Evolutionary conservation across 352 stramenopile species (phyloP).

Genomic region (Aphanomyces euteiches): DNA sequence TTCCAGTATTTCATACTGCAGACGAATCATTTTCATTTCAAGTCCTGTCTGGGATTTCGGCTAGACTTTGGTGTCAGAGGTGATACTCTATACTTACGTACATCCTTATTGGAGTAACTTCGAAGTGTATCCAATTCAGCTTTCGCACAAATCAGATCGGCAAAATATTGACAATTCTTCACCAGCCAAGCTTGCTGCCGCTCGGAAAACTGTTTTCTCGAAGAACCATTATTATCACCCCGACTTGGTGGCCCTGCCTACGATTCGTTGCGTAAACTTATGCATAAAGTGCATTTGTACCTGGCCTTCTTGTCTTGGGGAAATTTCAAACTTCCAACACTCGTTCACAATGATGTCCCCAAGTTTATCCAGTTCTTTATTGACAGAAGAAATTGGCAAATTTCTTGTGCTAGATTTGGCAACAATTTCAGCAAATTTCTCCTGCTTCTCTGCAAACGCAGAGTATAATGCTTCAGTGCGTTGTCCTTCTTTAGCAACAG

Average conservation of each 20-base stretch:
- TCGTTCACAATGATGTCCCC: constrained; percentile 76
- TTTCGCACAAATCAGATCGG: constrained; percentile 66
- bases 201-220: constrained; percentile 75
- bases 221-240: constrained; percentile 19
- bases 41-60: background rate
- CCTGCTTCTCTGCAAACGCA: constrained; percentile 77
- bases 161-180: constrained; percentile 78
- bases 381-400: constrained; percentile 75
- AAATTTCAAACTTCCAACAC: constrained; percentile 87
- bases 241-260: constrained; percentile 9
- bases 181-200: constrained; percentile 72
- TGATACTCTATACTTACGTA: constrained; percentile 32
- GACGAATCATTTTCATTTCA: constrained; percentile 54
- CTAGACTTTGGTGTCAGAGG: constrained; percentile 6
- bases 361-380: constrained; percentile 71
- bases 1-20: constrained; percentile 56
- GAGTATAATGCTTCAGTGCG: constrained; percentile 72
- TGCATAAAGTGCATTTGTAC: background rate
- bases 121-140: constrained; percentile 76
- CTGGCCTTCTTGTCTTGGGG: constrained; percentile 39
- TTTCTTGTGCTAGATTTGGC: constrained; percentile 75
- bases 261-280: constrained; percentile 47
- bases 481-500: constrained; percentile 79
- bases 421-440: constrained; percentile 73
- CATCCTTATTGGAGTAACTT: constrained; percentile 59